Conservation (phyloP, 306 rosid genomes). For the Abrus pulchellus region DNA sequence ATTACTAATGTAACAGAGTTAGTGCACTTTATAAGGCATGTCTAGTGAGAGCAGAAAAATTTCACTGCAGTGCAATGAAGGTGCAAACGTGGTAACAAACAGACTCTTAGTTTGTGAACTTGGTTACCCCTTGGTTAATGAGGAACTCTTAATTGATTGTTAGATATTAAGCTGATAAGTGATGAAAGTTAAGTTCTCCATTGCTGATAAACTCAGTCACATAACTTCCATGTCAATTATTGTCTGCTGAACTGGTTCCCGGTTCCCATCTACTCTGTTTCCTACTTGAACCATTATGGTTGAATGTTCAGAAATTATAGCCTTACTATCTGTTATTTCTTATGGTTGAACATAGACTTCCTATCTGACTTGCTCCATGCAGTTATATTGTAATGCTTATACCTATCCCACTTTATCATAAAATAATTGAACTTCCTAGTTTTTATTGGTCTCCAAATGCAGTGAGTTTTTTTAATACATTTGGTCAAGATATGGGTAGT, state of each 20-base stretch:
- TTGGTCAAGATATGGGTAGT: constrained; percentile 10
- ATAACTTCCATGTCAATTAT: constrained; percentile 11
- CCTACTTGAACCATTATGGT: not conserved
- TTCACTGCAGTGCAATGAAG: too few species aligned
- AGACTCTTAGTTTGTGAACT: not conserved
- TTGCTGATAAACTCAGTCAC: not conserved
- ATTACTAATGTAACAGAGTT: too few species aligned
- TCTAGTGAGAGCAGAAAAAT: too few species aligned
- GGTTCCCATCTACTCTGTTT: constrained; percentile 6
- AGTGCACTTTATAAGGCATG: too few species aligned
- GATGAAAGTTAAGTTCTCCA: constrained; percentile 2
- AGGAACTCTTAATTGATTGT: not conserved
- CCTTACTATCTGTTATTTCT: not conserved
- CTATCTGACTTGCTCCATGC: constrained; percentile 14
- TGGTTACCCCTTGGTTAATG: not conserved
- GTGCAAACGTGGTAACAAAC: too few species aligned
- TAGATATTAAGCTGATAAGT: not conserved
- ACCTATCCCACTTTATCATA: constrained; percentile 7
- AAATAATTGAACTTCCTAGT: constrained; percentile 1
- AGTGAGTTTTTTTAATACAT: not conserved
- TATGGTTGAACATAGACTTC: not conserved
- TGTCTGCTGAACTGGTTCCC: constrained; percentile 13
- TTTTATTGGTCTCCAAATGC: constrained; percentile 20
- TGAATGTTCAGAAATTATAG: constrained; percentile 15
- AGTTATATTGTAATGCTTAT: constrained; percentile 5